Base-by-base conservation (phyloP, 2,329 filamentous ascomycete species). In the Colletotrichum phormii region DNA sequence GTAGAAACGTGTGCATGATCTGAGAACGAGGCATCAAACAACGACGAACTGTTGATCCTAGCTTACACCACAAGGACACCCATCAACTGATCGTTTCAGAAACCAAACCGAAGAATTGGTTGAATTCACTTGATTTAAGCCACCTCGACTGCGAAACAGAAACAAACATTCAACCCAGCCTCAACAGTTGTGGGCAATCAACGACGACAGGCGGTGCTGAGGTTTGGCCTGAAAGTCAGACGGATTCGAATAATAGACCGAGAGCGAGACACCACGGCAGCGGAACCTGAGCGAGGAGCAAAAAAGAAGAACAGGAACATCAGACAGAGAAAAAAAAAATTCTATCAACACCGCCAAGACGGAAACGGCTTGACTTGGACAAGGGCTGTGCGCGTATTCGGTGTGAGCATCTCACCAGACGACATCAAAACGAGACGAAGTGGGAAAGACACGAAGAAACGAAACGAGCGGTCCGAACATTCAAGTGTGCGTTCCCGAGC, bases 1-100 rank as follows among this genome's bases (percentile, higher is more conserved):
- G 13, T n/a, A 24, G 18, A 49, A 11, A 49, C 42, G 12, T 7
- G 22, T 42, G 57, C 33, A 60, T 60, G 57, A 60, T 26, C 33
- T 26, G 57, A 26, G 22, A 8, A 42, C 57, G 35, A 60, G 57
- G 46, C 59, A 51, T 22, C 53, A 31, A 31, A 53, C 26, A 49
- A 35, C 33, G 29, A 37, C 35, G 42, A 69, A 60, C 60, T 33
- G 31, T 58, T 66, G 53, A 58, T 59, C 61, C 42, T 70, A 53
- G 67, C 62, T 63, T 18, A 33, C 11, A 31, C 37, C 35, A 49
- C 33, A n/a, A 29, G 15, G 11, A n/a, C 33, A 64, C 7, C 8
- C 54, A 58, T 29, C 42, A 31, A 35, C 42, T 57, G 18, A 29
- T 18, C 46, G 22, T 60, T 55, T 33, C 33, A 37, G 6, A 42